A percentile compares a stretch with the other conserved stretches of the same genome.
phyloP scores from a whole-genome alignment of 441 rosid genomes.

The California macrophylla region DNA sequence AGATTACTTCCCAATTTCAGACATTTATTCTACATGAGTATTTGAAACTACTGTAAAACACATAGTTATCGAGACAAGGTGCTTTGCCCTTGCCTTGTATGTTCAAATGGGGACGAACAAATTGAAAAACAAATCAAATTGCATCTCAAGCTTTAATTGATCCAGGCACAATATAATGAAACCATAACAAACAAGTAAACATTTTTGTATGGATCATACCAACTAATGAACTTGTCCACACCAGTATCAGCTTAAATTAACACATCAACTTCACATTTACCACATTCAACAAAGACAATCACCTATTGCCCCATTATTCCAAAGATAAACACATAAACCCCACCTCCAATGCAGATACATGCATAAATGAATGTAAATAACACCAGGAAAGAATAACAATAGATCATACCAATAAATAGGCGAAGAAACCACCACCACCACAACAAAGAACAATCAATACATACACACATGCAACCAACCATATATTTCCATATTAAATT shows the following conservation, averaged over 20 bases:
- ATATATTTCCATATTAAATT: too few species aligned
- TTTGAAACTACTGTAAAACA: neutral
- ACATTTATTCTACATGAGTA: neutral
- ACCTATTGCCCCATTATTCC: too few species aligned
- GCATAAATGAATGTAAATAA: too few species aligned
- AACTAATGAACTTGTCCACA: neutral
- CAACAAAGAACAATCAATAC: too few species aligned
- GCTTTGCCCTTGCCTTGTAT: neutral
- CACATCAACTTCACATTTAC: neutral
- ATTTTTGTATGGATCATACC: neutral
- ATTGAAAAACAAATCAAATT: neutral
- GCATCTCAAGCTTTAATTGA: neutral
- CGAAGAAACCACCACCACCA: too few species aligned
- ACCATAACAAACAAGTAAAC: neutral
- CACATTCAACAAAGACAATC: neutral
- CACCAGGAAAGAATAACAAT: too few species aligned
- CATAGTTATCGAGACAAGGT: neutral
- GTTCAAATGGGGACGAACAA: neutral
- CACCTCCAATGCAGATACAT: too few species aligned
- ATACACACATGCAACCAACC: too few species aligned
- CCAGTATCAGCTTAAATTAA: too few species aligned
- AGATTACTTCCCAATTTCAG: neutral
- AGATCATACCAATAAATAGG: too few species aligned
- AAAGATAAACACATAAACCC: too few species aligned
- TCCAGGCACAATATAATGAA: neutral